Evolutionary conservation across 1,284 basidiomycete genomes (phyloP), one percentile per base, ranked within the genome.

Genomic region (Apiotrichum sp.): DNA sequence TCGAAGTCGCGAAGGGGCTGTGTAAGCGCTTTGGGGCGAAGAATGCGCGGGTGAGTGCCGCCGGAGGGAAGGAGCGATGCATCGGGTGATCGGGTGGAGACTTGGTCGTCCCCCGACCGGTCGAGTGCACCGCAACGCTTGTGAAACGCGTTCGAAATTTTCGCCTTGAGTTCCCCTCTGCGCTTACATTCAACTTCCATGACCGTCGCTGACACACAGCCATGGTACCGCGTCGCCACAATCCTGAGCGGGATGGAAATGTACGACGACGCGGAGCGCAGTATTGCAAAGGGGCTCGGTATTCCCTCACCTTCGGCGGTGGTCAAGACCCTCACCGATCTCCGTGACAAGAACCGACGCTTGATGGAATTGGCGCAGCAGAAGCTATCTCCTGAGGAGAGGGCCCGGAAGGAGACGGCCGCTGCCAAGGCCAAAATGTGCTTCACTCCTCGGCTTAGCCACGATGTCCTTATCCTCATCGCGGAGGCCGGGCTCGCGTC

Each of bases 401-500:
- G 57, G 29, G 47, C 49, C 1, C 42, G 38, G 7, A 44, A 44
- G 14, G 34, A 22, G 29, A 44, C 34, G 8, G 49, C 36, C 36
- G n/a, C 40, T 2, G 53, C 33, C n/a, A 62, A 57, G 50, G 47
- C 57, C 6, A 48, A 45, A 22, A 64, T 62, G 52, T 65, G 64
- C 56, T 71, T 58, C 43, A 63, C 62, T 2, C 61, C 65, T 43
- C 53, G 66, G 6, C 58, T 71, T 9, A 55, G 60, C 2, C 47
- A 61, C 10, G 72, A 73, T 49, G 52, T 71, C 8, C 52, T 73
- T 13, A 49, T 68, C 22, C 56, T 56, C 10, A 63, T 73, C 35
- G 65, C 64, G 16, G 55, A 70, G 35, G 32, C 49, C 4, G 70
- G 64, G 0, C 42, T 62, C 49, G 55, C 44, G 3, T 38, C 52